Percentiles rank a stretch among this genome's conserved stretches.
Evolutionary conservation across 2,329 filamentous ascomycete genomes (phyloP).

Genomic region (Monilinia fructicola): DNA sequence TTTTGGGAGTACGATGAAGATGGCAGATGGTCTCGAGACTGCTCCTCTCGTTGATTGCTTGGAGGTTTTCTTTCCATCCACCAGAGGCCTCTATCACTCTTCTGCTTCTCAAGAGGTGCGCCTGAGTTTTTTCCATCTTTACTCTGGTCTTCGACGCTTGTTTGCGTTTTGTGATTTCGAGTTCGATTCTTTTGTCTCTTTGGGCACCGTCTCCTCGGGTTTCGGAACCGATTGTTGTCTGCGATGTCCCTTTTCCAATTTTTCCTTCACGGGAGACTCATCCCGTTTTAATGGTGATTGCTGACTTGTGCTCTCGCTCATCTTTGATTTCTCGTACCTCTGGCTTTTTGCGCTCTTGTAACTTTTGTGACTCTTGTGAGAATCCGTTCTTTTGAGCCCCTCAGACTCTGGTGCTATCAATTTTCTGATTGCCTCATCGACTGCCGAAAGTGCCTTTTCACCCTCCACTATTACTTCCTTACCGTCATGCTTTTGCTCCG

Average conservation of each 20-base stretch:
- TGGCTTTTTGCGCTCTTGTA: constrained; percentile 2
- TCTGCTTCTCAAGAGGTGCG: constrained; percentile 13
- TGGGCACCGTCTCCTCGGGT: neutral
- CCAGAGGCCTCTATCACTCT: constrained; percentile 22
- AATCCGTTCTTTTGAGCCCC: constrained; percentile 17
- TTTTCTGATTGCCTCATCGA: constrained; percentile 21
- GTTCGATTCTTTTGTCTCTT: neutral
- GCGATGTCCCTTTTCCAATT: constrained; percentile 12
- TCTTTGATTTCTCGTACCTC: constrained; percentile 12
- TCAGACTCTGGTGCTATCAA: constrained; percentile 17
- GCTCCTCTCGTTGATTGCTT: constrained; percentile 9
- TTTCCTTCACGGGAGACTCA: constrained; percentile 13
- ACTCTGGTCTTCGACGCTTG: neutral
- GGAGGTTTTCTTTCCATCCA: constrained; percentile 21
- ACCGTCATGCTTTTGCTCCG: constrained; percentile 5
- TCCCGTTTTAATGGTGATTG: constrained; percentile 8
- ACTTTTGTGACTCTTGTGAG: constrained; percentile 18
- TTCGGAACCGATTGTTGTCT: constrained; percentile 1
- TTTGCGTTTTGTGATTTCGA: neutral
- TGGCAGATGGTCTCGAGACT: constrained; percentile 5
- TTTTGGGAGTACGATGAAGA: constrained; percentile 9
- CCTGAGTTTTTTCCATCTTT: neutral
- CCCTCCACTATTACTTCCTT: constrained; percentile 8
- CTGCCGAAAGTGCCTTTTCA: constrained; percentile 20
- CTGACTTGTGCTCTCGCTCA: constrained; percentile 15